Conservation (phyloP, 2,329 filamentous ascomycete genomes). For the Dactylellina drechsleri region DNA sequence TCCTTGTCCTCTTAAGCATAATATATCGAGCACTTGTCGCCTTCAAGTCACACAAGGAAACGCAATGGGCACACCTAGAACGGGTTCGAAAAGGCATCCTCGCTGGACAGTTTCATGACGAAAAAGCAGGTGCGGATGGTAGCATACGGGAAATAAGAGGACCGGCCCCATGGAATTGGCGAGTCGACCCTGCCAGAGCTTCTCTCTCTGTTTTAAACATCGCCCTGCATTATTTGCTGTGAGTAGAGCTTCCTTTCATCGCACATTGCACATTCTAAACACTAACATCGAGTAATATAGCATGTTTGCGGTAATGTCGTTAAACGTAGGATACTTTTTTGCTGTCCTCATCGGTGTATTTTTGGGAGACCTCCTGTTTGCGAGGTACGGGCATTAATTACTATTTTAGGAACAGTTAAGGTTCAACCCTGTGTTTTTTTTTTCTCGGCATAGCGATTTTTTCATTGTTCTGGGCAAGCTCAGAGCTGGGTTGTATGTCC, state of each 20-base stretch:
- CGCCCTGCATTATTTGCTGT: slow-evolving; percentile 88
- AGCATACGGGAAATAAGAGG: slow-evolving; percentile 64
- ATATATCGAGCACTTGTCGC: slow-evolving; percentile 77
- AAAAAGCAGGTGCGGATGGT: slow-evolving; percentile 31
- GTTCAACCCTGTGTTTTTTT: background rate
- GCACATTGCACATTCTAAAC: slow-evolving; percentile 34
- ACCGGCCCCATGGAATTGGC: slow-evolving; percentile 79
- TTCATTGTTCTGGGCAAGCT: too few relatives aligned
- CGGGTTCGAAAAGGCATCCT: slow-evolving; percentile 50
- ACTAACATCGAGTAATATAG: slow-evolving; percentile 64
- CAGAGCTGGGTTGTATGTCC: too few relatives aligned
- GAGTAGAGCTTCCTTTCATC: slow-evolving; percentile 62
- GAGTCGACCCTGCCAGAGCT: slow-evolving; percentile 79
- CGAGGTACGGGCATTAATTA: slow-evolving; percentile 67
- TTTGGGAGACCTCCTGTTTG: slow-evolving; percentile 82
- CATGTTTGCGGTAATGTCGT: slow-evolving; percentile 91
- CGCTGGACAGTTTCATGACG: slow-evolving; percentile 42
- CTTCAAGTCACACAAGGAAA: slow-evolving; percentile 67
- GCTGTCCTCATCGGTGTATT: slow-evolving; percentile 83
- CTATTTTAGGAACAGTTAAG: background rate
- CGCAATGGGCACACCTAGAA: slow-evolving; percentile 51
- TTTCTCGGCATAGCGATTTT: slow-evolving; percentile 8
- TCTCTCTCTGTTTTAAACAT: slow-evolving; percentile 75
- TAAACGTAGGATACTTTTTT: slow-evolving; percentile 85
- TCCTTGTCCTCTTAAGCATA: slow-evolving; percentile 80